These are phyloP conservation scores for Colletotrichum melonis DNA, from an alignment of 2,329 filamentous ascomycete species.

Conservation along the genomic window DNA sequence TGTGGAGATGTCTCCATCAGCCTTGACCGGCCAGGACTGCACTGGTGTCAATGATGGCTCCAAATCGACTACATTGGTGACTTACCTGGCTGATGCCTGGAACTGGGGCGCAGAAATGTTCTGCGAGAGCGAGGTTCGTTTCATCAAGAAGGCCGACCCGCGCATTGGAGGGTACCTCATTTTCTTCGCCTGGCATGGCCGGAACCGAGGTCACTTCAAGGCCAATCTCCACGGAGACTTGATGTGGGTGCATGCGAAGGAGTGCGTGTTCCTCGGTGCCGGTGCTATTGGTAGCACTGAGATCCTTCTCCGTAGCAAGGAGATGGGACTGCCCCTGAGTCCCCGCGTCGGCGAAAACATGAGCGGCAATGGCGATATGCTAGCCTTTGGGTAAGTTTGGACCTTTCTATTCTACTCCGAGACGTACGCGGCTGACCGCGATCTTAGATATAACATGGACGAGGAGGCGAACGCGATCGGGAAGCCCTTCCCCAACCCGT, in stretches of 20 bases:
- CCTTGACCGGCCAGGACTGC: constrained; percentile 70
- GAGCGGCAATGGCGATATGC: constrained; percentile 75
- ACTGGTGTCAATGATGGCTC: constrained; percentile 76
- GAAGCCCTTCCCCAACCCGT: constrained; percentile 57
- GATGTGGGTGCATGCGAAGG: constrained; percentile 75
- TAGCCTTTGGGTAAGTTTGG: constrained; percentile 66
- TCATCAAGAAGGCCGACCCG: constrained; percentile 64
- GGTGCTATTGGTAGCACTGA: constrained; percentile 74
- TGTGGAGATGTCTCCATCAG: constrained; percentile 71
- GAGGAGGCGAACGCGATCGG: constrained; percentile 68
- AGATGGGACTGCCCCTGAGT: constrained; percentile 68
- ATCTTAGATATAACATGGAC: constrained; percentile 67
- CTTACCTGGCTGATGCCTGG: constrained; percentile 77
- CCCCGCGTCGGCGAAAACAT: constrained; percentile 67
- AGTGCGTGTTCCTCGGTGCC: constrained; percentile 75
- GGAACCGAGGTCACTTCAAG: constrained; percentile 65
- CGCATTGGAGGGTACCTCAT: constrained; percentile 68
- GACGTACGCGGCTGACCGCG: constrained; percentile 35
- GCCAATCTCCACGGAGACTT: constrained; percentile 67
- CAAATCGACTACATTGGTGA: constrained; percentile 74
- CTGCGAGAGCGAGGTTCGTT: constrained; percentile 74
- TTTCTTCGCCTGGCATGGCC: constrained; percentile 73
- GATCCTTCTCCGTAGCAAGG: constrained; percentile 70
- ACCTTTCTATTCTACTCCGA: neutral
- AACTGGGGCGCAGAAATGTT: constrained; percentile 80